phyloP scores from a whole-genome alignment of 1,284 basidiomycete genomes.

The Malassezia equina region DNA sequence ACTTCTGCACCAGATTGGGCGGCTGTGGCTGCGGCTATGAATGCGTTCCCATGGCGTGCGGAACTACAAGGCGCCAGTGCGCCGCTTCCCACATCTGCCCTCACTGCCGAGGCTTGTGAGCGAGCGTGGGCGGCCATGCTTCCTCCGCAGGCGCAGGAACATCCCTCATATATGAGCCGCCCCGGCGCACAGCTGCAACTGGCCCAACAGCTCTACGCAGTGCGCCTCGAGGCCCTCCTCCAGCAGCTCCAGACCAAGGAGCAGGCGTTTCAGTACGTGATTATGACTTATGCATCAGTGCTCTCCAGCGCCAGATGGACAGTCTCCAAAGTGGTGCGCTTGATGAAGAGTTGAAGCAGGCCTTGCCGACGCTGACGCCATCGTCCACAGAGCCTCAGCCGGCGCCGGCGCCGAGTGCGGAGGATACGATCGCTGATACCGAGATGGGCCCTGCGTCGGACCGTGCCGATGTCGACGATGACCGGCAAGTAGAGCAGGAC shows the following conservation, averaged over 20 bases:
- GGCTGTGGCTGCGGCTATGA: slow-evolving; percentile 25
- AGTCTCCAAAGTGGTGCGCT: slow-evolving; percentile 24
- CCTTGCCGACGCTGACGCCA: background rate
- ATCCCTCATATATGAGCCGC: slow-evolving; percentile 17
- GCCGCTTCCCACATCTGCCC: slow-evolving; percentile 6
- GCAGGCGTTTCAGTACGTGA: slow-evolving; percentile 21
- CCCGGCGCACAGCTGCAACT: slow-evolving; percentile 29
- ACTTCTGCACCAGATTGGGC: slow-evolving; percentile 36
- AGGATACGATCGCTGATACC: background rate
- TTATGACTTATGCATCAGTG: background rate
- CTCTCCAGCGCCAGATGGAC: slow-evolving; percentile 23
- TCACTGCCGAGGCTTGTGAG: slow-evolving; percentile 36
- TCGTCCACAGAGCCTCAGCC: background rate
- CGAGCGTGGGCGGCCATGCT: slow-evolving; percentile 33
- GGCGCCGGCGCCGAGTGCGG: background rate
- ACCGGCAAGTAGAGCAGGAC: slow-evolving; percentile 16
- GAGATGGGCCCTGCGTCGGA: background rate
- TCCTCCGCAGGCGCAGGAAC: slow-evolving; percentile 23
- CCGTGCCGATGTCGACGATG: slow-evolving; percentile 1
- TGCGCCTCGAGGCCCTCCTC: slow-evolving; percentile 33
- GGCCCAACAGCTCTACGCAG: slow-evolving; percentile 38
- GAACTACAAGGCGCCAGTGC: background rate
- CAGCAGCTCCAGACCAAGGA: slow-evolving; percentile 33
- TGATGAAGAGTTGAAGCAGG: slow-evolving; percentile 18
- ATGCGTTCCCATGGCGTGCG: slow-evolving; percentile 22